phyloP scores from a whole-genome alignment of 306 rosid genomes.

The Vigna unguiculata region DNA sequence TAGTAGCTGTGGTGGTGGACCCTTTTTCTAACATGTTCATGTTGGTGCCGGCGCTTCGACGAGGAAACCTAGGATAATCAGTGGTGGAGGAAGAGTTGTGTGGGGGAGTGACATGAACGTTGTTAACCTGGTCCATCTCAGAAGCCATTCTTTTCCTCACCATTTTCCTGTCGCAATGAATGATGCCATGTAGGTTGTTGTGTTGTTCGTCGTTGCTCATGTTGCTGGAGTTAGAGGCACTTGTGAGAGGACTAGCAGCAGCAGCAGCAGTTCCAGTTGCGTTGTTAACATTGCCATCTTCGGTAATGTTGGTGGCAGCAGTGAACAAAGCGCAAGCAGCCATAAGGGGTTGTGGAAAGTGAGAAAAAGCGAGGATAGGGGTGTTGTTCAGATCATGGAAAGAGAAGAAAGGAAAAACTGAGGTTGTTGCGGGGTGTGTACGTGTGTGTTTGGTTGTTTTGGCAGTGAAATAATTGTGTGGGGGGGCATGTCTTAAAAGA shows the following conservation, averaged over 20 bases:
- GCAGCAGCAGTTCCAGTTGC: conserved; percentile 35
- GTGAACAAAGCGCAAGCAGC: conserved; percentile 69
- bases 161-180: conserved; percentile 51
- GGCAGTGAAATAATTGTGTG: not conserved
- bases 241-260: conserved; percentile 39
- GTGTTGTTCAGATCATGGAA: not conserved
- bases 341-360: conserved; percentile 43
- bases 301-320: conserved; percentile 29
- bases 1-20: conserved; percentile 37
- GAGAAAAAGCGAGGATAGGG: not conserved
- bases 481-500: conserved; percentile 27
- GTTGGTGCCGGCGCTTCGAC: conserved; percentile 50
- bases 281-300: conserved; percentile 43
- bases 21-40: conserved; percentile 31
- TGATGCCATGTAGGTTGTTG: conserved; percentile 21
- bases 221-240: conserved; percentile 48
- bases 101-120: conserved; percentile 34
- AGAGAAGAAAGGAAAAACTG: not conserved
- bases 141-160: conserved; percentile 91
- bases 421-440: not conserved
- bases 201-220: conserved; percentile 40
- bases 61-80: conserved; percentile 57
- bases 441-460: not conserved
- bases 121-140: conserved; percentile 61
- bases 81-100: conserved; percentile 11